Evolutionary conservation across 495 filamentous ascomycete genomes (phyloP).

Genomic region (Lasiosphaeris hirsuta): DNA sequence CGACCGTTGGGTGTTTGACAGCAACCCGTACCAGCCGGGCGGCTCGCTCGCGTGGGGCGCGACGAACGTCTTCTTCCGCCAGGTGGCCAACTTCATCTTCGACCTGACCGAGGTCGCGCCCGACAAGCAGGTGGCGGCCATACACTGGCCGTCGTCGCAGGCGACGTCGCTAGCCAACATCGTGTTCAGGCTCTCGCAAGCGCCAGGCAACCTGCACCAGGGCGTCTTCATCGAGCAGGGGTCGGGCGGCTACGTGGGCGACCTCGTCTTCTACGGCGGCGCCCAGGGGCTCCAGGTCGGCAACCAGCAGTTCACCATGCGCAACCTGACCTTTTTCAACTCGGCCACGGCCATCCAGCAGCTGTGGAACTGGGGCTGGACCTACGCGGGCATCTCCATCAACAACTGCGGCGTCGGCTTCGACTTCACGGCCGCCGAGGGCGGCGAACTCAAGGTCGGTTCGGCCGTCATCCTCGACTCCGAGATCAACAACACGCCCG

Average conservation of each 20-base stretch:
- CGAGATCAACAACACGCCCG: conserved; percentile 63
- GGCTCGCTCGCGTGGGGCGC: conserved; percentile 39
- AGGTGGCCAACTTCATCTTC: conserved; percentile 70
- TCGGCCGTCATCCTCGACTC: conserved; percentile 77
- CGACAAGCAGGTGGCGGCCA: conserved; percentile 54
- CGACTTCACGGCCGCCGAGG: conserved; percentile 49
- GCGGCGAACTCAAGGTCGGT: conserved; percentile 56
- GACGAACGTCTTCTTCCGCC: conserved; percentile 74
- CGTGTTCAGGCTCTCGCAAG: conserved; percentile 59
- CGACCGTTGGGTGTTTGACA: conserved; percentile 60
- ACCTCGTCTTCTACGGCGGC: conserved; percentile 71
- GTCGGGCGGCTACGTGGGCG: conserved; percentile 69
- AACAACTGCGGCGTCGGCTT: conserved; percentile 62
- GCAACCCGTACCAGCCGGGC: conserved; percentile 41
- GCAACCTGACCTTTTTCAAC: conserved; percentile 63
- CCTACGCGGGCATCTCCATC: conserved; percentile 66
- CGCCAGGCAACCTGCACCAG: conserved; percentile 59
- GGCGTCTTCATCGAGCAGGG: conserved; percentile 75
- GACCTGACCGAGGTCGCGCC: conserved; percentile 61
- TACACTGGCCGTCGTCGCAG: conserved; percentile 78
- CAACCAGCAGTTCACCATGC: conserved; percentile 80
- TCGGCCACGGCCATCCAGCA: conserved; percentile 52
- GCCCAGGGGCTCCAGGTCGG: conserved; percentile 59
- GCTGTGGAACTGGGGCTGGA: conserved; percentile 54
- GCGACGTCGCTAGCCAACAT: conserved; percentile 74